Evolutionary conservation across 306 rosid genomes (phyloP).

Genomic region (Lotus japonicus): DNA sequence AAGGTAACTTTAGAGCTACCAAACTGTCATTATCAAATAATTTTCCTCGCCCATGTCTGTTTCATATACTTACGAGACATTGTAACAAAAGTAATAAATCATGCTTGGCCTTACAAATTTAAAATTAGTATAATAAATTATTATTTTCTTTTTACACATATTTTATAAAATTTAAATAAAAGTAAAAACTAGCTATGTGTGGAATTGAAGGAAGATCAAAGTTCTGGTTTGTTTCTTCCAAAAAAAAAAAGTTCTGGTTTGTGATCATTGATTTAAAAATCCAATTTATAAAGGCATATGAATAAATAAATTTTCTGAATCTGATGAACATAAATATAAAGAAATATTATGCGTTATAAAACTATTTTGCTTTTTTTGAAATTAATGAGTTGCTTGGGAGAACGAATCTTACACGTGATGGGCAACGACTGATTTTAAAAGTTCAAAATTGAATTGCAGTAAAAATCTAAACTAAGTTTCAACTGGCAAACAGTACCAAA

Average conservation of each 20-base stretch:
- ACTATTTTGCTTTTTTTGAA: not conserved
- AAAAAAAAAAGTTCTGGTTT: too few relatives aligned
- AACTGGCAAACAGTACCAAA: conserved; percentile 31
- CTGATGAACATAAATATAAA: not conserved
- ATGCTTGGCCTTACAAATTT: too few relatives aligned
- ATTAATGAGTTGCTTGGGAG: conserved; percentile 29
- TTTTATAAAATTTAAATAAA: too few relatives aligned
- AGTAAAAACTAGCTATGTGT: too few relatives aligned
- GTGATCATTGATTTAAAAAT: too few relatives aligned
- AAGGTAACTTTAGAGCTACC: conserved; percentile 11
- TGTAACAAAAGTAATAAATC: too few relatives aligned
- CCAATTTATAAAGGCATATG: too few relatives aligned
- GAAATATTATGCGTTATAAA: not conserved
- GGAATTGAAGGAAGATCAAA: too few relatives aligned
- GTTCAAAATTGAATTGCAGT: conserved; percentile 34
- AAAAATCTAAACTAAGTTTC: conserved; percentile 32
- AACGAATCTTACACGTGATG: conserved; percentile 46
- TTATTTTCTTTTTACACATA: too few relatives aligned
- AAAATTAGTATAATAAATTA: too few relatives aligned
- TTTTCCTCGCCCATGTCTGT: not conserved
- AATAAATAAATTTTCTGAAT: not conserved
- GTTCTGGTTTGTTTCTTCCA: too few relatives aligned
- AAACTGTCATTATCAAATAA: conserved; percentile 15
- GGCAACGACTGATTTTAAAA: conserved; percentile 27
- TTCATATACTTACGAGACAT: not conserved